A percentile compares a stretch with the other conserved stretches of the same genome.
Conservation (phyloP, 2,329 filamentous ascomycete genomes). For the Cordyceps tenuipes region DNA sequence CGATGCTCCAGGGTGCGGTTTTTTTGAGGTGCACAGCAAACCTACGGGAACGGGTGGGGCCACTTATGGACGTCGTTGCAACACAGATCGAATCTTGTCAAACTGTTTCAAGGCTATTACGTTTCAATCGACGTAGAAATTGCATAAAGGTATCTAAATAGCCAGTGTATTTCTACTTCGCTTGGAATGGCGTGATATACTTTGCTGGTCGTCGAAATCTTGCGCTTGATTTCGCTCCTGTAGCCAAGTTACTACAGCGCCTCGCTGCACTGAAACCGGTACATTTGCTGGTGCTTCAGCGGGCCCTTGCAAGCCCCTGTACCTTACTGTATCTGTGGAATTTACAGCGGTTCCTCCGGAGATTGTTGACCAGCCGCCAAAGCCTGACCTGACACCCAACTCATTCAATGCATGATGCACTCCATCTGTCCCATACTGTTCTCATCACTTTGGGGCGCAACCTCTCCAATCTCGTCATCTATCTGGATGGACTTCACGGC, state of each 20-base stretch:
- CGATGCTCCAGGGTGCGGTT: neutral
- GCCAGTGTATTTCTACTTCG: too few relatives aligned
- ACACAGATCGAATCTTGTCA: too few relatives aligned
- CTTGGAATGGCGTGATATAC: too few relatives aligned
- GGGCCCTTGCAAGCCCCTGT: neutral
- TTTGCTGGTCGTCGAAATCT: too few relatives aligned
- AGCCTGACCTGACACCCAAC: neutral
- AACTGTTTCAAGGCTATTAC: too few relatives aligned
- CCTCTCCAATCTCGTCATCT: neutral
- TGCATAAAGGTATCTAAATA: too few relatives aligned
- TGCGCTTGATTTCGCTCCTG: too few relatives aligned
- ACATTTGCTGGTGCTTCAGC: neutral
- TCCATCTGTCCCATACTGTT: neutral
- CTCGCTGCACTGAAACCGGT: neutral
- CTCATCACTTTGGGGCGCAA: neutral
- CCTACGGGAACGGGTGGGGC: too few relatives aligned
- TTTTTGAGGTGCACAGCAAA: neutral
- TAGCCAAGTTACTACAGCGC: neutral
- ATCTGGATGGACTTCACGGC: neutral
- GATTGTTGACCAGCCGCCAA: neutral
- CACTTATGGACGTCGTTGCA: too few relatives aligned
- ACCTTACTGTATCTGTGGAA: neutral
- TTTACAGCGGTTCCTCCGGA: neutral
- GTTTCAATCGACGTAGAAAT: too few relatives aligned
- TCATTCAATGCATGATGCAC: neutral